Conservation (phyloP, 2,329 filamentous ascomycete genomes). For the Fonsecaea nubica region DNA sequence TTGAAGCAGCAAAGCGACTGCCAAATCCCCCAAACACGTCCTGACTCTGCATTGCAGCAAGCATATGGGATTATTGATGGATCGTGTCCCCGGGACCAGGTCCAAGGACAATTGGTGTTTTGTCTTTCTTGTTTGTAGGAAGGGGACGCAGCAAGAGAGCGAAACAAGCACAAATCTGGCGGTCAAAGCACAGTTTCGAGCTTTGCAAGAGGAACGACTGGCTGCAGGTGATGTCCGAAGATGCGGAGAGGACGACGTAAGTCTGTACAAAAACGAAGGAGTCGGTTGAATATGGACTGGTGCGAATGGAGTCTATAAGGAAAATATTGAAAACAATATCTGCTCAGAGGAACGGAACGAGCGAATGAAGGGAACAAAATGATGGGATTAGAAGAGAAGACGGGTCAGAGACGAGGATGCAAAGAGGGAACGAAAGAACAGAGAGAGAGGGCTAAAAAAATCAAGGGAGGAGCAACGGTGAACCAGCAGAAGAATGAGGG, state of each 20-base stretch:
- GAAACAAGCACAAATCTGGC: constrained; percentile 5
- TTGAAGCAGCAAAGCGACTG: constrained; percentile 55
- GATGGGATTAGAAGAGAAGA: constrained; percentile 40
- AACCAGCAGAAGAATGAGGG: constrained; percentile 29
- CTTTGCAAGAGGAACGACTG: constrained; percentile 11
- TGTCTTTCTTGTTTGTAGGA: constrained; percentile 4
- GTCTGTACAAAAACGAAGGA: constrained; percentile 30
- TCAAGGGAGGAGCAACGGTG: constrained; percentile 25
- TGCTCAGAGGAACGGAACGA: constrained; percentile 32
- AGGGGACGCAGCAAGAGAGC: neutral
- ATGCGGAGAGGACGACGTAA: constrained; percentile 6
- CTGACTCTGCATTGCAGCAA: constrained; percentile 83
- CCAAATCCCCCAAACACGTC: constrained; percentile 57
- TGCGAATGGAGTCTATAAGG: constrained; percentile 39
- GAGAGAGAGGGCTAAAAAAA: constrained; percentile 21
- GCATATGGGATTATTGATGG: constrained; percentile 44
- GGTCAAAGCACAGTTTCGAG: constrained; percentile 9
- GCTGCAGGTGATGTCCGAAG: constrained; percentile 9
- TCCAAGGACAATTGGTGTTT: constrained; percentile 31
- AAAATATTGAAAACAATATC: constrained; percentile 36
- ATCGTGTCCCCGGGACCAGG: constrained; percentile 30
- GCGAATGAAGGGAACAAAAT: constrained; percentile 37
- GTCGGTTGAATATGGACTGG: constrained; percentile 43
- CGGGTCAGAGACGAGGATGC: constrained; percentile 37
- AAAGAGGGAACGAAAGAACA: constrained; percentile 27